Conservation (phyloP, 352 stramenopile species). For the Thalassiosira exigua region DNA sequence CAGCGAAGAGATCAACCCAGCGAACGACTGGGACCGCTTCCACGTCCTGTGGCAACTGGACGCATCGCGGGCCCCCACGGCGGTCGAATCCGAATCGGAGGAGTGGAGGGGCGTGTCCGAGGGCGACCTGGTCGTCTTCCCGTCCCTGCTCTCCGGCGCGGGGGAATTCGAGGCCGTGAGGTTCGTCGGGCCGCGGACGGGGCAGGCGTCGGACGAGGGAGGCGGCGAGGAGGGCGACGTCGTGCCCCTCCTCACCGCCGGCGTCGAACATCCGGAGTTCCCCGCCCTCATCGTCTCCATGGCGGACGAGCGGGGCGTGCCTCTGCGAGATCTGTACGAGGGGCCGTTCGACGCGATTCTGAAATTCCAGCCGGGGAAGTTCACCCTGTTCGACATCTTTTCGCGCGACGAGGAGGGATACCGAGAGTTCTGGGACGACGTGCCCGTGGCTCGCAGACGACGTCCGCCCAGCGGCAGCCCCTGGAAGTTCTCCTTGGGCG, state of each 20-base stretch:
- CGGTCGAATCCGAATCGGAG: neutral
- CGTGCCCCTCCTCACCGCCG: conserved; percentile 29
- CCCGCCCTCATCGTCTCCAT: conserved; percentile 27
- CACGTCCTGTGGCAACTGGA: conserved; percentile 30
- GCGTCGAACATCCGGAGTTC: conserved; percentile 43
- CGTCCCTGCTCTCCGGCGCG: conserved; percentile 27
- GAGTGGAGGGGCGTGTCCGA: conserved; percentile 18
- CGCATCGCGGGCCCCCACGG: neutral
- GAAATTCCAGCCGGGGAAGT: neutral
- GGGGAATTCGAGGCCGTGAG: conserved; percentile 41
- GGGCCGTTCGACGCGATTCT: conserved; percentile 27
- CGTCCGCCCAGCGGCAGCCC: conserved; percentile 18
- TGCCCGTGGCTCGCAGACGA: conserved; percentile 23
- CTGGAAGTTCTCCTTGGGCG: conserved; percentile 29
- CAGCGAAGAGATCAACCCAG: conserved; percentile 12
- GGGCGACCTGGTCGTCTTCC: conserved; percentile 43
- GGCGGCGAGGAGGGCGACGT: conserved; percentile 3
- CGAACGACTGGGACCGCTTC: conserved; percentile 11
- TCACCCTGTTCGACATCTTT: conserved; percentile 28
- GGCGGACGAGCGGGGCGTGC: conserved; percentile 7
- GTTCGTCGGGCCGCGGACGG: conserved; percentile 18
- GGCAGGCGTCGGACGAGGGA: neutral
- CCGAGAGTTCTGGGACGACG: conserved; percentile 37
- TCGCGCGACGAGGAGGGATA: conserved; percentile 8
- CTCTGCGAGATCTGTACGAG: conserved; percentile 36